Conservation (phyloP, 768 basidiomycete species). For the Rhizopogon rudus region DNA sequence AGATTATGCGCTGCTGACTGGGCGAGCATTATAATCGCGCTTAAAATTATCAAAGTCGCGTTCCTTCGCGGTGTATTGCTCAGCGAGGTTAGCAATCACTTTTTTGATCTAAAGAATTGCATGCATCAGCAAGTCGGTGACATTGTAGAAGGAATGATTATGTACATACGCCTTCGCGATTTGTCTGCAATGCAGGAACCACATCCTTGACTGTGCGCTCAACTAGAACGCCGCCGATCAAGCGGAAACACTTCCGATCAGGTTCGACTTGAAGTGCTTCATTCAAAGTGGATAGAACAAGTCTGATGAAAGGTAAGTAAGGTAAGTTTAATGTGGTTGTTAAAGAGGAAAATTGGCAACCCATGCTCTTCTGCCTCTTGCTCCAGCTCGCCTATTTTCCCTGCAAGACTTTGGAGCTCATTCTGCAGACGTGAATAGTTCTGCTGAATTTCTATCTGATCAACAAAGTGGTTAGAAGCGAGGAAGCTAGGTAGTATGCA, state of each 20-base stretch:
- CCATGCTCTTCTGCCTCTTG: slow-evolving; percentile 93
- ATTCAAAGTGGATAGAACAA: slow-evolving; percentile 84
- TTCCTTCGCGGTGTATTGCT: slow-evolving; percentile 88
- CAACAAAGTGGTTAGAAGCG: slow-evolving; percentile 31
- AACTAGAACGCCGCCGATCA: slow-evolving; percentile 93
- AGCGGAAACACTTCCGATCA: slow-evolving; percentile 90
- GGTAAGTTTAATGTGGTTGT: background rate
- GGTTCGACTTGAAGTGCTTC: slow-evolving; percentile 83
- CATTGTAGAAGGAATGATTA: background rate
- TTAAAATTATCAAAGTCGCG: slow-evolving; percentile 79
- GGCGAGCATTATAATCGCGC: slow-evolving; percentile 69
- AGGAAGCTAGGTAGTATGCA: background rate
- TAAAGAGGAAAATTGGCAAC: slow-evolving; percentile 40
- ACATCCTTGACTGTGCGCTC: slow-evolving; percentile 96
- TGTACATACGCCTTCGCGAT: slow-evolving; percentile 72
- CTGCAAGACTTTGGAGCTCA: slow-evolving; percentile 86
- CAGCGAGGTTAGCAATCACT: slow-evolving; percentile 70
- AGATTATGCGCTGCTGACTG: slow-evolving; percentile 33
- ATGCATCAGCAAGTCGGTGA: slow-evolving; percentile 9
- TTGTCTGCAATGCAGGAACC: slow-evolving; percentile 85
- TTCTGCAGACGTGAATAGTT: slow-evolving; percentile 78
- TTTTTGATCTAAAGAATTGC: slow-evolving; percentile 62
- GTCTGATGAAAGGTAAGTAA: slow-evolving; percentile 37
- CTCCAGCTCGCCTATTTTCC: slow-evolving; percentile 95
- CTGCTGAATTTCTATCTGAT: slow-evolving; percentile 78